A percentile compares a stretch with the other conserved stretches of the same genome.
Evolutionary conservation across 106 monocot genomes (phyloP).

Genomic region (Acorus gramineus): DNA sequence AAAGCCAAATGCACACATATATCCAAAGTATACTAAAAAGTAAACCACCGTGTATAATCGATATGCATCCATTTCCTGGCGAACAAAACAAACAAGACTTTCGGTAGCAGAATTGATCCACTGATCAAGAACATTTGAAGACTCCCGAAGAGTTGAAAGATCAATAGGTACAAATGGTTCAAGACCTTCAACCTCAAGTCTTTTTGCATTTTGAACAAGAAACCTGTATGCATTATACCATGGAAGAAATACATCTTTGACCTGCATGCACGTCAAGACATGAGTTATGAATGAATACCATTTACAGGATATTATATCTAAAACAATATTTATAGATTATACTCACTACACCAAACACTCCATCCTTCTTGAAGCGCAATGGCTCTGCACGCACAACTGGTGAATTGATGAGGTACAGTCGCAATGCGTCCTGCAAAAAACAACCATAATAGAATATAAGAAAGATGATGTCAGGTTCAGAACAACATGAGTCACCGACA

Average conservation of each 20-base stretch:
- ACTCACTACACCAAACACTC: slow-evolving; percentile 91
- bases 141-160: slow-evolving; percentile 31
- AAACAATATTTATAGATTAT: background rate
- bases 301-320: background rate
- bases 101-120: slow-evolving; percentile 99
- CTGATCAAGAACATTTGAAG: slow-evolving; percentile 93
- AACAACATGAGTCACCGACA: background rate
- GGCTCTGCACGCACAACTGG: slow-evolving; percentile 95
- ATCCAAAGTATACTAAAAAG: background rate
- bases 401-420: slow-evolving; percentile 89
- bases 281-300: background rate
- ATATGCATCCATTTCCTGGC: slow-evolving; percentile 97
- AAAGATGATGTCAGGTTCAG: background rate
- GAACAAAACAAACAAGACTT: slow-evolving; percentile 91
- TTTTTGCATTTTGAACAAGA: slow-evolving; percentile 93
- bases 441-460: background rate
- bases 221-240: slow-evolving; percentile 99
- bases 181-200: slow-evolving; percentile 73
- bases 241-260: slow-evolving; percentile 98
- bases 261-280: slow-evolving; percentile 23
- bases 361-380: slow-evolving; percentile 80
- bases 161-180: slow-evolving; percentile 64
- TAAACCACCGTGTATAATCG: slow-evolving; percentile 72
- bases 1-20: no score
- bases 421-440: slow-evolving; percentile 70